These are phyloP conservation scores for Epichloe sylvatica DNA, from an alignment of 2,329 filamentous ascomycete species.

Conservation along the genomic window DNA sequence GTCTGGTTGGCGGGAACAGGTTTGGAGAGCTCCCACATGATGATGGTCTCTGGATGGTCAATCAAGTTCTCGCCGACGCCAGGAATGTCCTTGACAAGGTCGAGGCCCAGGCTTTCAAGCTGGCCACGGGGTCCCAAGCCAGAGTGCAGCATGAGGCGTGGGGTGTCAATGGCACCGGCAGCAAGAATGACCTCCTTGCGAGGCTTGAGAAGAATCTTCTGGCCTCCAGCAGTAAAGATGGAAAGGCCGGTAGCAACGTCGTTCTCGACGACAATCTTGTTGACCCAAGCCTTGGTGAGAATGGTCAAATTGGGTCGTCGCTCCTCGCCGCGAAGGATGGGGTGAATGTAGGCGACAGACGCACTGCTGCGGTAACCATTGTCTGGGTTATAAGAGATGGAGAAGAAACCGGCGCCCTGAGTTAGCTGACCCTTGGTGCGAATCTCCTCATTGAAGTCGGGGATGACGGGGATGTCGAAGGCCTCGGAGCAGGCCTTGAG, in stretches of 20 bases:
- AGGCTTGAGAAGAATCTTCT: constrained; percentile 42
- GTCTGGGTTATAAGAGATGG: constrained; percentile 81
- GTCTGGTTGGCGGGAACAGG: constrained; percentile 66
- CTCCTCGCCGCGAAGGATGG: constrained; percentile 72
- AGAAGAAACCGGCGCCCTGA: constrained; percentile 78
- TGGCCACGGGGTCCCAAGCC: constrained; percentile 42
- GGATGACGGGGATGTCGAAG: constrained; percentile 65
- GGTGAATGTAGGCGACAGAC: constrained; percentile 85
- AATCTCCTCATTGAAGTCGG: constrained; percentile 82
- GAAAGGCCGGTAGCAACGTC: constrained; percentile 61
- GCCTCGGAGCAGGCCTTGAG: constrained; percentile 65
- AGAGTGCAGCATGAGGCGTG: constrained; percentile 47
- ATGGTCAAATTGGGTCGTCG: constrained; percentile 71
- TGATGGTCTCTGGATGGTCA: constrained; percentile 47
- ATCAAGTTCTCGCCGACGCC: constrained; percentile 48
- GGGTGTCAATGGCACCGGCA: constrained; percentile 71
- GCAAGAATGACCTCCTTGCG: constrained; percentile 67
- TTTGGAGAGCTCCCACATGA: constrained; percentile 65
- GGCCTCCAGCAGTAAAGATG: constrained; percentile 43
- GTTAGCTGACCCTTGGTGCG: constrained; percentile 56
- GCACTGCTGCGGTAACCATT: constrained; percentile 73
- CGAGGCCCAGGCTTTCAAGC: constrained; percentile 38
- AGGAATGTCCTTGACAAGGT: constrained; percentile 41
- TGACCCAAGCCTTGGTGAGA: constrained; percentile 79
- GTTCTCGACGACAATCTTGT: constrained; percentile 58